Evolutionary conservation across 768 basidiomycete genomes (phyloP).

Genomic region (Cystofilobasidium capitatum): DNA sequence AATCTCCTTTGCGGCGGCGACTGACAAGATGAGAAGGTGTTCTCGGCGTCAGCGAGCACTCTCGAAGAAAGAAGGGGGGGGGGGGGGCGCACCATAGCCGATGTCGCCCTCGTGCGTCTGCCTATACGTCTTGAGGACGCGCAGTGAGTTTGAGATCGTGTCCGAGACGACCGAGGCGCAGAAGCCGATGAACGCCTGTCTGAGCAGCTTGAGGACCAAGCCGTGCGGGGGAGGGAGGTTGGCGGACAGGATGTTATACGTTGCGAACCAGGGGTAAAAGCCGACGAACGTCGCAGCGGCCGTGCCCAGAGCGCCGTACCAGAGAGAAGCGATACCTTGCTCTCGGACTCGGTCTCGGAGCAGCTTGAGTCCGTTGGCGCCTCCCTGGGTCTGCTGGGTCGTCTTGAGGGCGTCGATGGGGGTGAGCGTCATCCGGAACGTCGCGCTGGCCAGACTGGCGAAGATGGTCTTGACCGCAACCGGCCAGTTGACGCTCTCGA

Average conservation of each 20-base stretch:
- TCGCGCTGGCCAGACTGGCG: constrained; percentile 66
- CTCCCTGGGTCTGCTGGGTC: constrained; percentile 84
- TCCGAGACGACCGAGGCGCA: constrained; percentile 75
- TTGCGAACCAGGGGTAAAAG: constrained; percentile 62
- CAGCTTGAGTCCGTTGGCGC: constrained; percentile 51
- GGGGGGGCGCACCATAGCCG: constrained; percentile 50
- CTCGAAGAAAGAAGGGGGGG: neutral
- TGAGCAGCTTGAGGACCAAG: constrained; percentile 50
- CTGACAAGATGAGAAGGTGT: constrained; percentile 26
- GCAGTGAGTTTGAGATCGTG: constrained; percentile 72
- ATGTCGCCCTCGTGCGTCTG: constrained; percentile 78
- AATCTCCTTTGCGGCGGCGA: constrained; percentile 65
- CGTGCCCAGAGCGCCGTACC: constrained; percentile 86
- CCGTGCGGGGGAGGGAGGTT: constrained; percentile 53
- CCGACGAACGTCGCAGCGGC: constrained; percentile 91
- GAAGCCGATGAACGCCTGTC: constrained; percentile 88
- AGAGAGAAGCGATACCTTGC: constrained; percentile 67
- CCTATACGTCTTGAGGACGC: constrained; percentile 90
- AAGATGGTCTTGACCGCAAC: constrained; percentile 73
- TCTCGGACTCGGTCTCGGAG: constrained; percentile 57
- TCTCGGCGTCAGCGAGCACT: constrained; percentile 1
- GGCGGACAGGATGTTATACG: constrained; percentile 66
- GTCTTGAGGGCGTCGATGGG: constrained; percentile 89
- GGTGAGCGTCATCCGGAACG: constrained; percentile 81
- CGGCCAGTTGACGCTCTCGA: constrained; percentile 55